These are phyloP conservation scores for Hippophae tibetana DNA, from an alignment of 306 rosid genomes.

Conservation along the genomic window DNA sequence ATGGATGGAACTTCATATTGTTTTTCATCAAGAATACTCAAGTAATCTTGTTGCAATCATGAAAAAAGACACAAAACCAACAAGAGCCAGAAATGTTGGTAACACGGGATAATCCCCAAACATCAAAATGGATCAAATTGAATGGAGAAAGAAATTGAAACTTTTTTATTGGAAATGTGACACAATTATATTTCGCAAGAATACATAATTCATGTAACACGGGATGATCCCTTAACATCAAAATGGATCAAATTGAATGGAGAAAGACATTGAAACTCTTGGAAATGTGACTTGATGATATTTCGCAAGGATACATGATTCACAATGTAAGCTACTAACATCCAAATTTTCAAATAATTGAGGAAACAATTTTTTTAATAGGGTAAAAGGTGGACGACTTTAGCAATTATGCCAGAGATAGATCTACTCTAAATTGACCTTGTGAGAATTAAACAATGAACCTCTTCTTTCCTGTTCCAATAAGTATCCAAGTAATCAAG, in stretches of 20 bases:
- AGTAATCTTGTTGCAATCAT: background rate
- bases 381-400: slow-evolving; percentile 1
- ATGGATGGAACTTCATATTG: background rate
- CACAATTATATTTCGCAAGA: background rate
- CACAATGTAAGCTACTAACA: background rate
- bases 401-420: slow-evolving; percentile 1
- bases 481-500: background rate
- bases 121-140: background rate
- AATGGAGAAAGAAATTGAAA: too few relatives aligned
- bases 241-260: background rate
- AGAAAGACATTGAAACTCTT: too few relatives aligned
- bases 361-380: background rate
- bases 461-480: background rate
- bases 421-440: background rate
- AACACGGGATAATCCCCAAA: background rate
- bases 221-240: background rate
- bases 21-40: background rate
- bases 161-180: background rate
- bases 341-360: background rate
- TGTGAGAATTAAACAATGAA: background rate
- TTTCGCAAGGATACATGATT: background rate
- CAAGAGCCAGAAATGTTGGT: background rate
- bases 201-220: too few relatives aligned
- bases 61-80: background rate
- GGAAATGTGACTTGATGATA: background rate